phyloP scores from a whole-genome alignment of 2,329 filamentous ascomycete genomes.

The Xylaria sp. region DNA sequence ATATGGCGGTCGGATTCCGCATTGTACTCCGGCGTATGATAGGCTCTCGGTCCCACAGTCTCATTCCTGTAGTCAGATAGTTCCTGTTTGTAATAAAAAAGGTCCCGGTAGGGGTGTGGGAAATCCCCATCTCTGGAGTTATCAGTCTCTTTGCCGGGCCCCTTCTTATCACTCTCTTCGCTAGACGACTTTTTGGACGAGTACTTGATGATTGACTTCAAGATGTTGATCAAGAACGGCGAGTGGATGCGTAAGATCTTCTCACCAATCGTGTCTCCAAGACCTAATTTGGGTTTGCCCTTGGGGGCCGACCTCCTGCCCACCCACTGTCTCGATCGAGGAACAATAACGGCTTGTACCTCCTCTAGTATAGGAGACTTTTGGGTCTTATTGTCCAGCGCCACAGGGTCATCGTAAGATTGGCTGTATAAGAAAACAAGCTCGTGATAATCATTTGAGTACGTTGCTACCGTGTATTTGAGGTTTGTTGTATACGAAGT shows the following conservation, averaged over 20 bases:
- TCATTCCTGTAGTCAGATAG: conserved; percentile 27
- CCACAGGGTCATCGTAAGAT: conserved; percentile 25
- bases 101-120: conserved; percentile 30
- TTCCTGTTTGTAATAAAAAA: conserved; percentile 33
- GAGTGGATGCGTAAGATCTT: conserved; percentile 32
- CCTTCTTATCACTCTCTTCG: conserved; percentile 13
- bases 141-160: conserved; percentile 22
- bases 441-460: not conserved
- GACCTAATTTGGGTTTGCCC: conserved; percentile 9
- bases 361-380: conserved; percentile 33
- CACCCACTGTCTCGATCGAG: not conserved
- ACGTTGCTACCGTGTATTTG: conserved; percentile 11
- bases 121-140: conserved; percentile 15
- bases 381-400: conserved; percentile 1
- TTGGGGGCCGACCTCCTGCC: not conserved
- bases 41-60: conserved; percentile 21
- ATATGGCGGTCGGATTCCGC: conserved; percentile 34
- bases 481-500: conserved; percentile 3
- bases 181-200: conserved; percentile 26
- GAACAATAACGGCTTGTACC: conserved; percentile 15
- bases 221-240: conserved; percentile 29
- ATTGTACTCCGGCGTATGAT: conserved; percentile 32
- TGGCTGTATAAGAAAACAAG: conserved; percentile 8
- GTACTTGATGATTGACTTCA: conserved; percentile 31
- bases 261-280: conserved; percentile 18